These are phyloP conservation scores for Huntiella savannae DNA, from an alignment of 2,329 filamentous ascomycete genomes.

Conservation along the genomic window DNA sequence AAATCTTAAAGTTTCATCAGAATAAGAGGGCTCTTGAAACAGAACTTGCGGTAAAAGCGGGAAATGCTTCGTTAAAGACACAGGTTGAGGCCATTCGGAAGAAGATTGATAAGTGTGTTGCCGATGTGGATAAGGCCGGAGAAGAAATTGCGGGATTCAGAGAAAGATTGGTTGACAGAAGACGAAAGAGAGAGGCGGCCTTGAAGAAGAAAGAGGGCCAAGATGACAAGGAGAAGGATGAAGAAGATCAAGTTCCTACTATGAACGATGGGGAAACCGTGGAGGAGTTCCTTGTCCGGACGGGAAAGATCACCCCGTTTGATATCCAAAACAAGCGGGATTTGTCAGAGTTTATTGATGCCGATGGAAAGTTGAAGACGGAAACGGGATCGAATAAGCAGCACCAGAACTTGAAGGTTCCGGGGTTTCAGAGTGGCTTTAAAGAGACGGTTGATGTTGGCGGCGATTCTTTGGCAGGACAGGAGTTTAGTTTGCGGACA, in stretches of 20 bases:
- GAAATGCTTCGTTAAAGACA: slow-evolving; percentile 14
- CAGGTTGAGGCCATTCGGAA: slow-evolving; percentile 33
- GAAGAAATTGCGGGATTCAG: slow-evolving; percentile 66
- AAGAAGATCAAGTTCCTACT: slow-evolving; percentile 1
- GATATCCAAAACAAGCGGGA: slow-evolving; percentile 45
- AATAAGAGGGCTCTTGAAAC: slow-evolving; percentile 23
- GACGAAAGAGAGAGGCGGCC: slow-evolving; percentile 31
- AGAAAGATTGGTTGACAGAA: slow-evolving; percentile 50
- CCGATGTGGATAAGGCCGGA: slow-evolving; percentile 43
- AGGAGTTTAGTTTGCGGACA: slow-evolving; percentile 7
- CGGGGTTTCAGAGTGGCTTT: slow-evolving; percentile 43
- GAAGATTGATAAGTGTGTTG: slow-evolving; percentile 39
- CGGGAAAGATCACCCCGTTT: slow-evolving; percentile 94
- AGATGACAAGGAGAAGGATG: not conserved
- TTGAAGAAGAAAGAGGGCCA: slow-evolving; percentile 31
- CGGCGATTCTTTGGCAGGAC: not conserved
- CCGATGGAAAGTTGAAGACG: slow-evolving; percentile 18
- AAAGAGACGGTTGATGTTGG: slow-evolving; percentile 1
- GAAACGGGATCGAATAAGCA: slow-evolving; percentile 25
- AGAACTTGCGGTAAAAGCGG: slow-evolving; percentile 27
- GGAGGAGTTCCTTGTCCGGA: slow-evolving; percentile 79
- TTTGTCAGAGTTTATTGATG: slow-evolving; percentile 46
- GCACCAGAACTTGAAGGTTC: slow-evolving; percentile 53
- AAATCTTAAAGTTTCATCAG: slow-evolving; percentile 45
- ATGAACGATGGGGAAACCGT: slow-evolving; percentile 47